Evolutionary conservation across 2,329 filamentous ascomycete species (phyloP).

Genomic region (Hypoxylon sp.): DNA sequence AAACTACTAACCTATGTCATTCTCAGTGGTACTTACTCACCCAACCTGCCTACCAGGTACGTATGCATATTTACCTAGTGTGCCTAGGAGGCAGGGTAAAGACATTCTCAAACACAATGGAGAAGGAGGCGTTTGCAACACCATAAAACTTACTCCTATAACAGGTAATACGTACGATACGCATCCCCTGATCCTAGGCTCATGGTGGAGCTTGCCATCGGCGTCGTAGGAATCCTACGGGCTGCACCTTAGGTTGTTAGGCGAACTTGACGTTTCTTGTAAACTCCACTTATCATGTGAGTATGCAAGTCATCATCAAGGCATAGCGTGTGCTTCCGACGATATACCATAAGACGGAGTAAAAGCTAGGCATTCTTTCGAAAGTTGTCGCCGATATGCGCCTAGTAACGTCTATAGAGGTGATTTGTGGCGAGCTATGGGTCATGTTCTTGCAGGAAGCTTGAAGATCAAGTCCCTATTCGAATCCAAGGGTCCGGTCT

Average conservation of each 20-base stretch:
- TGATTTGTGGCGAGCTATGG: background rate
- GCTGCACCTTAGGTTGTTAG: background rate
- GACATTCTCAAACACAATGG: background rate
- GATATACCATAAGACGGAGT: conserved; percentile 7
- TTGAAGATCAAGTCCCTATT: background rate
- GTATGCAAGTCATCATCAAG: conserved; percentile 2
- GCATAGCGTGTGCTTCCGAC: conserved; percentile 2
- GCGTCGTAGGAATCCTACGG: background rate
- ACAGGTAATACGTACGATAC: too few species aligned
- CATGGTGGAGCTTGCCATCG: background rate
- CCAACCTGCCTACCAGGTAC: background rate
- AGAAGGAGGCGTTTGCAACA: background rate
- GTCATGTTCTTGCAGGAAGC: background rate
- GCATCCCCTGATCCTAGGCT: background rate
- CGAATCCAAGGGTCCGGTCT: background rate
- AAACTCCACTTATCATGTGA: conserved; percentile 4
- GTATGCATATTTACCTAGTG: background rate
- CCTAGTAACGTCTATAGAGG: background rate
- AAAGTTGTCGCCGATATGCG: conserved; percentile 1
- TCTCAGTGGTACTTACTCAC: conserved; percentile 1
- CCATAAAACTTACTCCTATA: too few species aligned
- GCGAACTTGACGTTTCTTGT: background rate
- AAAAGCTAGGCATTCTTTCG: background rate
- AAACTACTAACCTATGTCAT: background rate
- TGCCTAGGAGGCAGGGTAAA: background rate